Conservation (phyloP, 2,329 filamentous ascomycete genomes). For the Parastagonospora avenae region DNA sequence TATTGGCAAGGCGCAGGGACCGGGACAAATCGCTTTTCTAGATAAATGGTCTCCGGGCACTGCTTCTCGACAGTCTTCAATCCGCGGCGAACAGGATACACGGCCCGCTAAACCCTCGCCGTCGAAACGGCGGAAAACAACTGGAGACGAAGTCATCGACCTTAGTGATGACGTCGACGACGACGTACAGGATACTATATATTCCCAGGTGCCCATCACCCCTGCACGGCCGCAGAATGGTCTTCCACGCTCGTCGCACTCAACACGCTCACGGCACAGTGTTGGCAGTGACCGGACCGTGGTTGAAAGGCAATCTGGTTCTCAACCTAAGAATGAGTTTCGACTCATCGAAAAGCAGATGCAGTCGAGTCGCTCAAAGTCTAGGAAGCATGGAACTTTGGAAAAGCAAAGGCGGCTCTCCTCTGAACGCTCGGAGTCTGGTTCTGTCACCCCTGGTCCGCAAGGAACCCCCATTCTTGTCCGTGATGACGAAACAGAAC, state of each 20-base stretch:
- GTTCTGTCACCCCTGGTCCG: not conserved
- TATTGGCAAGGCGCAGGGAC: conserved; percentile 5
- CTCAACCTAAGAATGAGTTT: conserved; percentile 22
- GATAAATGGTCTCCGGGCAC: not conserved
- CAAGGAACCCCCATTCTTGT: not conserved
- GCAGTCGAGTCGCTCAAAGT: conserved; percentile 14
- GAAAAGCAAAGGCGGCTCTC: not conserved
- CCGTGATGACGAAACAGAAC: conserved; percentile 7
- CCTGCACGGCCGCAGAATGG: not conserved
- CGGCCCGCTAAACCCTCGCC: not conserved
- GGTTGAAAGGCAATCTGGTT: not conserved
- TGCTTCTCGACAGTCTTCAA: not conserved
- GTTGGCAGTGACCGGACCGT: conserved; percentile 14
- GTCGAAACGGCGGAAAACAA: conserved; percentile 27
- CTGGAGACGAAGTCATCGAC: conserved; percentile 13
- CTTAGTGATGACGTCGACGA: conserved; percentile 21
- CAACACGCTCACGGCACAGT: conserved; percentile 20
- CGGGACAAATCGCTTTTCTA: not conserved
- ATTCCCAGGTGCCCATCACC: not conserved
- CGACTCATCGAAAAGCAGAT: conserved; percentile 9
- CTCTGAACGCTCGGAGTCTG: not conserved
- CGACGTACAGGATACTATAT: conserved; percentile 6
- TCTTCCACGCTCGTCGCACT: not conserved
- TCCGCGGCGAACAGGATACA: not conserved
- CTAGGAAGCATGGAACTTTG: conserved; percentile 1